Conservation (phyloP, 2,329 filamentous ascomycete species). For the Hypomyces perniciosus region DNA sequence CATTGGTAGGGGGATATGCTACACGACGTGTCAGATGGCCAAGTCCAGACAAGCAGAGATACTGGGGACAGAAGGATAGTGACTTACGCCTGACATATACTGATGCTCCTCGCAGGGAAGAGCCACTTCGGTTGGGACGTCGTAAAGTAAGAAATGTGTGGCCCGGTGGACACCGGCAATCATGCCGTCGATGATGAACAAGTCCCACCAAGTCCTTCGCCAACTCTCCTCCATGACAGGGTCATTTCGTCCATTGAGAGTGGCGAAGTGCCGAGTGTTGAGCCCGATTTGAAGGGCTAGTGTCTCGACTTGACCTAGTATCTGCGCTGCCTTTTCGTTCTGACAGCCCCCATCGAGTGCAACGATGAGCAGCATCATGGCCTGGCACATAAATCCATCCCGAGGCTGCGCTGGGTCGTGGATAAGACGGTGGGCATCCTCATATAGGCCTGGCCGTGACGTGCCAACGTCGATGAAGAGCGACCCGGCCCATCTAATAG, state of each 20-base stretch:
- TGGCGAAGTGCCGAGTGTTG: constrained; percentile 62
- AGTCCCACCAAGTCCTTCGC: constrained; percentile 86
- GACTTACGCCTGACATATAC: constrained; percentile 53
- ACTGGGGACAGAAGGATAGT: not conserved
- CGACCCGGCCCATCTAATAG: constrained; percentile 52
- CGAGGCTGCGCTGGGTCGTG: constrained; percentile 41
- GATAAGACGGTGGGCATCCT: constrained; percentile 50
- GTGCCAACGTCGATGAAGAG: constrained; percentile 46
- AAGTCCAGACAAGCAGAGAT: too few species aligned
- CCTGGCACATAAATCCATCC: constrained; percentile 66
- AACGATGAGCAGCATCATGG: constrained; percentile 69
- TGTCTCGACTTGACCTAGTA: constrained; percentile 62
- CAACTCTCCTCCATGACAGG: constrained; percentile 73
- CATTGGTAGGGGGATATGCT: constrained; percentile 53
- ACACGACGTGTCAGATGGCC: not conserved
- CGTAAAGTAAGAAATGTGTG: constrained; percentile 64
- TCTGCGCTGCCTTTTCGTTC: constrained; percentile 59
- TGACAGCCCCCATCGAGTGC: constrained; percentile 72
- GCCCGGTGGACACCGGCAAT: constrained; percentile 72
- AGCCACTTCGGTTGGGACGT: constrained; percentile 60
- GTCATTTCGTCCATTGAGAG: constrained; percentile 56
- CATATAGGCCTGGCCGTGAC: constrained; percentile 44
- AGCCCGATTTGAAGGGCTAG: constrained; percentile 72
- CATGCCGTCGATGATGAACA: constrained; percentile 77
- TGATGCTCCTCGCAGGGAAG: constrained; percentile 81